Percentiles rank a stretch among this genome's conserved stretches.
Conservation (phyloP, 305 asterid genomes). For the Ajuga reptans region DNA sequence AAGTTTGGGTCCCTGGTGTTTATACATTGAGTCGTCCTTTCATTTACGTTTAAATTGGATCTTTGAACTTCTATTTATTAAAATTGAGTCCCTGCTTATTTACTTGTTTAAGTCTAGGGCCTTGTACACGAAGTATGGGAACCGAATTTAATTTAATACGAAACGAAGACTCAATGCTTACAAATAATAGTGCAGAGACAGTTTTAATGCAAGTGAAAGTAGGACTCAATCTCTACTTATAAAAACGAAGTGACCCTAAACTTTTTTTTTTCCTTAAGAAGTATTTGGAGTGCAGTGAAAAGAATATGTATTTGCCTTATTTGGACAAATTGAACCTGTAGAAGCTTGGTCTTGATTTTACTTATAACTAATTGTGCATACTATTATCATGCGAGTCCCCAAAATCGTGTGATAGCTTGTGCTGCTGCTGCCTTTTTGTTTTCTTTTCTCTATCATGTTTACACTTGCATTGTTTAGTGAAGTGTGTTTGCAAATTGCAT, state of each 20-base stretch:
- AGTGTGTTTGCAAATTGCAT: slow-evolving; percentile 12
- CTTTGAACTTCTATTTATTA: background rate
- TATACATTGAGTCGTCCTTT: background rate
- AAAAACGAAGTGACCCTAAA: no score
- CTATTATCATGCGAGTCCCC: background rate
- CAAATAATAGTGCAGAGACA: background rate
- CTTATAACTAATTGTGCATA: background rate
- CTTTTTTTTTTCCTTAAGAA: no score
- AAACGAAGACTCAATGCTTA: background rate
- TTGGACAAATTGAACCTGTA: background rate
- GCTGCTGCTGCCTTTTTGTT: background rate
- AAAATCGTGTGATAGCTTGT: background rate
- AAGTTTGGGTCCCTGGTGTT: background rate
- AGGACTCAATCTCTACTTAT: background rate
- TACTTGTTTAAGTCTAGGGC: background rate
- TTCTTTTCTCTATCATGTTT: background rate
- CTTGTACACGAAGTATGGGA: no score
- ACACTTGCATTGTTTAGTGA: slow-evolving; percentile 16
- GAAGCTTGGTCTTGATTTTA: slow-evolving; percentile 12
- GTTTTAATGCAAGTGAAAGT: background rate
- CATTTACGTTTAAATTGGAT: background rate
- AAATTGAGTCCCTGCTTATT: background rate
- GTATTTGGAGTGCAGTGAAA: no score
- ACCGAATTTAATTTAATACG: no score
- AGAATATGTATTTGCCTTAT: background rate